Percentiles rank a stretch among this genome's conserved stretches.
phyloP scores from a whole-genome alignment of 148 eudicot species.

The Vaccinium macrocarpon region DNA sequence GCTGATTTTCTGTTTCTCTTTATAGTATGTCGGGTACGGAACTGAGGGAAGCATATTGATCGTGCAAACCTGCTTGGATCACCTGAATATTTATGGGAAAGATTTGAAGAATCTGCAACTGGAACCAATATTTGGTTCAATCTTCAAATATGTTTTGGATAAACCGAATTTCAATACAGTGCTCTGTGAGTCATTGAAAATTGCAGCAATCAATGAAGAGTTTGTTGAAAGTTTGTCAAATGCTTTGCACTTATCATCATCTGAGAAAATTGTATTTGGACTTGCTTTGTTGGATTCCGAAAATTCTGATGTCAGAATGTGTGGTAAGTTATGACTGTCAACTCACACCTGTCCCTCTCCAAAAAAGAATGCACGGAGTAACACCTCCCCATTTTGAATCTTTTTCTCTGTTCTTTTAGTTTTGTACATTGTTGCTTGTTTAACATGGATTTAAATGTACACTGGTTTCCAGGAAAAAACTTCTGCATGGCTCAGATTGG shows the following conservation, averaged over 20 bases:
- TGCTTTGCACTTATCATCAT: conserved; percentile 54
- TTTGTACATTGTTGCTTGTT: neutral
- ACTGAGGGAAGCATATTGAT: conserved; percentile 62
- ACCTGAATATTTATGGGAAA: conserved; percentile 43
- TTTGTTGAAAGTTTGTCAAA: conserved; percentile 64
- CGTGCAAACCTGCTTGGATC: conserved; percentile 68
- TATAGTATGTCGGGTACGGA: conserved; percentile 60
- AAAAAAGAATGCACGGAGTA: neutral
- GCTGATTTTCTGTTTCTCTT: conserved; percentile 12
- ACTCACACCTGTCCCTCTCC: neutral
- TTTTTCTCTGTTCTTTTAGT: neutral
- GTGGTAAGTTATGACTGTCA: conserved; percentile 42
- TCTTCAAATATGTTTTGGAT: conserved; percentile 61
- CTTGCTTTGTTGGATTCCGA: conserved; percentile 88
- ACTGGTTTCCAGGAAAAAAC: conserved; percentile 64
- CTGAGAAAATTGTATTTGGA: conserved; percentile 77
- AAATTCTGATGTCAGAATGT: conserved; percentile 48
- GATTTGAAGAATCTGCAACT: conserved; percentile 52
- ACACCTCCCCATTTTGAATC: neutral
- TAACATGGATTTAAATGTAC: conserved; percentile 6
- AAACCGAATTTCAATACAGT: conserved; percentile 79
- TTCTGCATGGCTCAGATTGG: conserved; percentile 74
- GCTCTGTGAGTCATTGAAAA: conserved; percentile 58
- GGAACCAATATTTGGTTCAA: conserved; percentile 53
- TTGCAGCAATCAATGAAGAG: conserved; percentile 51